Conservation (phyloP, 2,329 filamentous ascomycete genomes). For the Sclerotiophoma versabilis region DNA sequence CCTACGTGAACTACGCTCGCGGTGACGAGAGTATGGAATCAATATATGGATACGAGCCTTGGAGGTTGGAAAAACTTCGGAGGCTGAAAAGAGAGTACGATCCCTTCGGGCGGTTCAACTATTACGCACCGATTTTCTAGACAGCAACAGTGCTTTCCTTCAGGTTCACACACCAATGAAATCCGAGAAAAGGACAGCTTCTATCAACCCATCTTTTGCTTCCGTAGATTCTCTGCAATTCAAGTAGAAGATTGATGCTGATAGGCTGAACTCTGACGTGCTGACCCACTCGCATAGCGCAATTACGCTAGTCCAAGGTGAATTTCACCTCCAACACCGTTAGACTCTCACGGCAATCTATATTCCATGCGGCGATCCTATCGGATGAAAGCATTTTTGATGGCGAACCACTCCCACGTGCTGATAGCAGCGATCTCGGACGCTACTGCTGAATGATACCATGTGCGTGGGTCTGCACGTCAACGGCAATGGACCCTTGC, state of each 20-base stretch:
- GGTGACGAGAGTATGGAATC: conserved; percentile 39
- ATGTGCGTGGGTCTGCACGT: conserved; percentile 19
- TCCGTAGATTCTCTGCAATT: background rate
- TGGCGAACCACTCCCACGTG: background rate
- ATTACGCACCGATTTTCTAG: conserved; percentile 33
- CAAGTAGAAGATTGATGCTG: background rate
- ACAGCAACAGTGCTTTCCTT: background rate
- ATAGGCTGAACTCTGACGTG: conserved; percentile 14
- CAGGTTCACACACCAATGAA: background rate
- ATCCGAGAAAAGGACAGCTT: background rate
- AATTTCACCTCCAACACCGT: background rate
- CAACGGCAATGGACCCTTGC: conserved; percentile 1
- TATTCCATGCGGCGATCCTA: background rate
- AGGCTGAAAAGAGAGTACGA: conserved; percentile 45
- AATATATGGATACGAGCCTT: conserved; percentile 45
- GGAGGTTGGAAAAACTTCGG: conserved; percentile 42
- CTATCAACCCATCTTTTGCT: background rate
- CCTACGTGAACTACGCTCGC: conserved; percentile 47
- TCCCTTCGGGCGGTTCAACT: conserved; percentile 40
- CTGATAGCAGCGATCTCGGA: conserved; percentile 8
- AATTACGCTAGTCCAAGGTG: conserved; percentile 11
- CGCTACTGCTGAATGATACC: conserved; percentile 14
- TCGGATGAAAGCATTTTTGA: background rate
- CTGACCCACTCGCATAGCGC: conserved; percentile 19
- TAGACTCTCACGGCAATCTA: background rate